Conservation (phyloP, 1,284 basidiomycete genomes). For the Trichosporon sp. region DNA sequence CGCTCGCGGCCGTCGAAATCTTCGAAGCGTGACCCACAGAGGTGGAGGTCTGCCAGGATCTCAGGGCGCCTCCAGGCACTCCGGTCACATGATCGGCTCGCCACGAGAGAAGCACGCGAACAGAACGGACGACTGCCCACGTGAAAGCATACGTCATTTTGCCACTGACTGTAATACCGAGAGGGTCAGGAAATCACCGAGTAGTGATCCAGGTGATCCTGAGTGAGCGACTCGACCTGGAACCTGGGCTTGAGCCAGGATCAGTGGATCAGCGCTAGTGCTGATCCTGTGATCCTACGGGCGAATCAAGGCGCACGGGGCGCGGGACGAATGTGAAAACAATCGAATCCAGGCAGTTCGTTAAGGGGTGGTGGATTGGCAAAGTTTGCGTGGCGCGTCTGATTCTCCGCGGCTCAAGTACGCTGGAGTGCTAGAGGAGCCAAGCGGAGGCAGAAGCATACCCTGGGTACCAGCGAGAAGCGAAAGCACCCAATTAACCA, state of each 20-base stretch:
- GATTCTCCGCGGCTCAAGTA: not conserved
- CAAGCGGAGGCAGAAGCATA: not conserved
- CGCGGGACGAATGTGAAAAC: constrained; percentile 5
- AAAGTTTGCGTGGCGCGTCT: constrained; percentile 15
- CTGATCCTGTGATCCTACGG: not conserved
- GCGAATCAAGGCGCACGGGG: constrained; percentile 7
- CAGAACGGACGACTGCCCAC: not conserved
- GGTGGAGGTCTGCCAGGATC: constrained; percentile 11
- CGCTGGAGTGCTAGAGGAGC: not conserved
- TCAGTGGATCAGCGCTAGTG: constrained; percentile 10
- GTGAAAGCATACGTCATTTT: not conserved
- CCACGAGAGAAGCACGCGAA: not conserved
- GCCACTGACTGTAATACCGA: constrained; percentile 9
- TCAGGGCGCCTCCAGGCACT: not conserved
- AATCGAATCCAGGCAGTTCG: not conserved
- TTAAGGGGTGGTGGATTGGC: constrained; percentile 9
- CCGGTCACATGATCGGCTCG: not conserved
- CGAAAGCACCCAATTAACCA: not conserved
- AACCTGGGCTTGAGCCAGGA: not conserved
- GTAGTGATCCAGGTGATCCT: constrained; percentile 12
- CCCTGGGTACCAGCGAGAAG: not conserved
- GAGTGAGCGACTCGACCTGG: not conserved
- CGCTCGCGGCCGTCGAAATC: constrained; percentile 2
- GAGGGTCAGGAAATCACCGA: constrained; percentile 11
- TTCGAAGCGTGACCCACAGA: not conserved